A percentile compares a stretch with the other conserved stretches of the same genome.
These are phyloP conservation scores for Pythium brassicae DNA, from an alignment of 352 stramenopile species.

Conservation along the genomic window DNA sequence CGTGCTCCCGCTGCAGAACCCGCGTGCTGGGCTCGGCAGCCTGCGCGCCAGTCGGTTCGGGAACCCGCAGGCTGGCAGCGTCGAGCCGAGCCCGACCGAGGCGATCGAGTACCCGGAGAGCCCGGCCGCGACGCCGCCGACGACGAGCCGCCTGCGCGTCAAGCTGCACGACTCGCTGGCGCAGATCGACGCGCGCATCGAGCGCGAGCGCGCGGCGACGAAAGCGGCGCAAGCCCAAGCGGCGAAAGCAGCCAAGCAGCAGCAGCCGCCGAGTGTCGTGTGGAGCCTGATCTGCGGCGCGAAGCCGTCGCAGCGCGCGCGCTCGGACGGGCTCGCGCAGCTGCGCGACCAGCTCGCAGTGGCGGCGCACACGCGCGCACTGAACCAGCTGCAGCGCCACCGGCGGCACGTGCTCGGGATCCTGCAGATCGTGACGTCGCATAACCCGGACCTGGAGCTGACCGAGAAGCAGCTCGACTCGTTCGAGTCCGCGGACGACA, in stretches of 20 bases:
- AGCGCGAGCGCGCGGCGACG: constrained; percentile 35
- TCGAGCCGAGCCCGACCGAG: constrained; percentile 23
- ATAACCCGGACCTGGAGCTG: constrained; percentile 75
- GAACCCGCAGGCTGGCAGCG: constrained; percentile 33
- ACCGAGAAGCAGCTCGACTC: constrained; percentile 81
- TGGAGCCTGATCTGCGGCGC: constrained; percentile 67
- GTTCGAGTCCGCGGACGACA: constrained; percentile 61
- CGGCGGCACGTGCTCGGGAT: constrained; percentile 70
- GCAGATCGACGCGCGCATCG: constrained; percentile 55
- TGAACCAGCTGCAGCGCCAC: constrained; percentile 82
- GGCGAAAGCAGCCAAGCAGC: constrained; percentile 23
- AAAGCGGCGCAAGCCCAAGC: constrained; percentile 24
- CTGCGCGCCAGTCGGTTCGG: constrained; percentile 18
- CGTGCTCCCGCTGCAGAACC: constrained; percentile 1
- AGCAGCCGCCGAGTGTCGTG: constrained; percentile 28
- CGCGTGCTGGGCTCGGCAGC: neutral
- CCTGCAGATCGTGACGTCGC: constrained; percentile 74
- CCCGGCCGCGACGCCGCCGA: constrained; percentile 13
- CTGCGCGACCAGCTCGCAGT: constrained; percentile 54
- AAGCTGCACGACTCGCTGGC: constrained; percentile 58
- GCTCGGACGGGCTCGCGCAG: constrained; percentile 51
- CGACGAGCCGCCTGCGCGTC: constrained; percentile 40
- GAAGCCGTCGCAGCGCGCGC: constrained; percentile 18
- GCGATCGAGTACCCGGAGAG: constrained; percentile 25
- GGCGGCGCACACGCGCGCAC: constrained; percentile 52